Evolutionary conservation across 768 basidiomycete species (phyloP).

Genomic region (Polyporus arcularius): DNA sequence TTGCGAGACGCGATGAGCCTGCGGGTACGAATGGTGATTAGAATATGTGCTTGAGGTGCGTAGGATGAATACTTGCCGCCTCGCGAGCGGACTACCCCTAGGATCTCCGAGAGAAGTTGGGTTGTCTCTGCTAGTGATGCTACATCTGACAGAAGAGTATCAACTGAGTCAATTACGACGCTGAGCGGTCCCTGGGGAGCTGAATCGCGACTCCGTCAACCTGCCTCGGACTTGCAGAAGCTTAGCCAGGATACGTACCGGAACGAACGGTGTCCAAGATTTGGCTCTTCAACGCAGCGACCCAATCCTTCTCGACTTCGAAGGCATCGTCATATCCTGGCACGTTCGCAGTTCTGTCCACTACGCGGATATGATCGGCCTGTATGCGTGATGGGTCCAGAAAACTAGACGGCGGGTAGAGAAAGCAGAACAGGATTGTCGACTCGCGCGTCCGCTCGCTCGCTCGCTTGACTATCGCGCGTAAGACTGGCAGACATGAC

Average conservation of each 20-base stretch:
- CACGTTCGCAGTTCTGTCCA: conserved; percentile 53
- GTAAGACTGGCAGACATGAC: conserved; percentile 28
- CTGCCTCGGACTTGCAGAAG: neutral
- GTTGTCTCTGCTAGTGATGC: conserved; percentile 55
- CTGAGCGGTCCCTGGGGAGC: conserved; percentile 50
- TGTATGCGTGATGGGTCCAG: conserved; percentile 30
- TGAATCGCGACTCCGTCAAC: conserved; percentile 22
- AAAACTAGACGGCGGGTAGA: conserved; percentile 53
- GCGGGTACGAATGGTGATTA: neutral
- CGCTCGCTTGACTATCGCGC: conserved; percentile 11
- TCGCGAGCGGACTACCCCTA: conserved; percentile 45
- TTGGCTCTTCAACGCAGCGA: neutral
- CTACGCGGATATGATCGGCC: conserved; percentile 35
- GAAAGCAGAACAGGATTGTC: conserved; percentile 56
- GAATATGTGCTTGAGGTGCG: neutral
- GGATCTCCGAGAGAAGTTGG: conserved; percentile 50
- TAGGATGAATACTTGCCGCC: conserved; percentile 45
- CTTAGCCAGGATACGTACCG: conserved; percentile 25
- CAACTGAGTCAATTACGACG: conserved; percentile 72
- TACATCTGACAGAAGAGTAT: conserved; percentile 62
- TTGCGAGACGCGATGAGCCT: conserved; percentile 59
- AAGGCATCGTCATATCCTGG: conserved; percentile 51
- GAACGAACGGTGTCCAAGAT: conserved; percentile 46
- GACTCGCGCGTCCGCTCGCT: conserved; percentile 23
- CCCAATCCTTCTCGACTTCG: conserved; percentile 33